Percentiles rank a stretch among this genome's conserved stretches.
phyloP scores from a whole-genome alignment of 768 basidiomycete genomes.

The Trametes gibbosa region DNA sequence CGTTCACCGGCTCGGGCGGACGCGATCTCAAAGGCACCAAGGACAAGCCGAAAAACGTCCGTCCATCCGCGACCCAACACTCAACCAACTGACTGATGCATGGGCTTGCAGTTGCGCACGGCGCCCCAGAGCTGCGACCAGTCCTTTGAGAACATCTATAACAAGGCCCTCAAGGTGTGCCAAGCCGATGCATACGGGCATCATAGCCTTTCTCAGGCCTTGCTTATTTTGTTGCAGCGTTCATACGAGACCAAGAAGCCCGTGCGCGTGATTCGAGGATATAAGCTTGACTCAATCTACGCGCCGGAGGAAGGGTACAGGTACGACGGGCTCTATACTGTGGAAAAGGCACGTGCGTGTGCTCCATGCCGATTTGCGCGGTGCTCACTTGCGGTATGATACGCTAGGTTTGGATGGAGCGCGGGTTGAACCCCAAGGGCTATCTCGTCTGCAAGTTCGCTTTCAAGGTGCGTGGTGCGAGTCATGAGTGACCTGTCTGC shows the following conservation, averaged over 20 bases:
- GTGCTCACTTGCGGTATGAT: no score
- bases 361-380: no score
- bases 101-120: constrained; percentile 65
- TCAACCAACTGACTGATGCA: not conserved
- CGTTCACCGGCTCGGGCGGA: constrained; percentile 84
- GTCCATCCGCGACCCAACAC: constrained; percentile 19
- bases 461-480: constrained; percentile 56
- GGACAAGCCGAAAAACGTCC: constrained; percentile 77
- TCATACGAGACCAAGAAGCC: constrained; percentile 82
- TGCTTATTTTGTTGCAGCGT: constrained; percentile 38
- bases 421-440: constrained; percentile 65
- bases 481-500: no score
- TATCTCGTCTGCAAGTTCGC: constrained; percentile 83
- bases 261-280: constrained; percentile 85
- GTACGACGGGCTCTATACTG: constrained; percentile 85
- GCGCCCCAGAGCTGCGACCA: constrained; percentile 86
- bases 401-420: constrained; percentile 68
- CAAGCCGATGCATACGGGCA: no score
- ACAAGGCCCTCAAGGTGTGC: constrained; percentile 62
- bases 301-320: constrained; percentile 86
- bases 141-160: constrained; percentile 69
- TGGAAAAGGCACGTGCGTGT: constrained; percentile 55
- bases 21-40: constrained; percentile 86
- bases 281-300: constrained; percentile 66
- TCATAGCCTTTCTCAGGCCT: not conserved